Percentiles rank a stretch among this genome's conserved stretches.
Evolutionary conservation across 116 monocot species (phyloP).

Genomic region (Papilionanthe hybrid): DNA sequence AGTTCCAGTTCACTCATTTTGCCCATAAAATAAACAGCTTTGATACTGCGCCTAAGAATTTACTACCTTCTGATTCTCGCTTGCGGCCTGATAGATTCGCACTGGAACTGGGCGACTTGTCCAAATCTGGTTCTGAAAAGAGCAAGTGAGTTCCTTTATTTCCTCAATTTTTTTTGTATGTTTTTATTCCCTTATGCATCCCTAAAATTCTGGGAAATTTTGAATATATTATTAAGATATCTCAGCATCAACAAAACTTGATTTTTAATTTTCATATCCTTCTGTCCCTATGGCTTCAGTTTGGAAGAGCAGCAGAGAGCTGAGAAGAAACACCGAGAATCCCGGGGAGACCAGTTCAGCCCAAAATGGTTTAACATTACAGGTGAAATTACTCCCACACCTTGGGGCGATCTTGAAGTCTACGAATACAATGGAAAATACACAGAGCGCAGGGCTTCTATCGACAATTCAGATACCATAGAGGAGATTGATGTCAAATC

Average conservation of each 20-base stretch:
- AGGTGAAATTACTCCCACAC: constrained; percentile 61
- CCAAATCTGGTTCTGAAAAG: constrained; percentile 74
- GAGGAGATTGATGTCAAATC: constrained; percentile 37
- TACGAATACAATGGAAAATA: constrained; percentile 89
- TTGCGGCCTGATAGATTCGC: constrained; percentile 84
- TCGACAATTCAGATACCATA: constrained; percentile 44
- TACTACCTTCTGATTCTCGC: constrained; percentile 78
- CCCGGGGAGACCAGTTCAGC: constrained; percentile 47
- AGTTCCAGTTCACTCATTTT: constrained; percentile 80
- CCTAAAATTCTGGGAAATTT: not conserved
- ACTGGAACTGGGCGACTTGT: constrained; percentile 75
- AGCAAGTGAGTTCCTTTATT: constrained; percentile 37
- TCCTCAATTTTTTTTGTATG: not conserved
- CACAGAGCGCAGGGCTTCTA: constrained; percentile 37
- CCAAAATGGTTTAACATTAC: constrained; percentile 79
- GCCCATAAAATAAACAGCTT: constrained; percentile 94
- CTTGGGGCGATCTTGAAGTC: constrained; percentile 89
- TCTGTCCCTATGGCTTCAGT: constrained; percentile 22
- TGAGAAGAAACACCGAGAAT: constrained; percentile 74
- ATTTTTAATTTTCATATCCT: not conserved
- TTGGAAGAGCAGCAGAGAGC: constrained; percentile 88
- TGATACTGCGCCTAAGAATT: constrained; percentile 76
- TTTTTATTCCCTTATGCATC: not conserved
- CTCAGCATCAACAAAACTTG: not conserved
- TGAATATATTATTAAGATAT: not conserved